phyloP scores from a whole-genome alignment of 2,329 filamentous ascomycete species.

The Rhynchosporium agropyri region DNA sequence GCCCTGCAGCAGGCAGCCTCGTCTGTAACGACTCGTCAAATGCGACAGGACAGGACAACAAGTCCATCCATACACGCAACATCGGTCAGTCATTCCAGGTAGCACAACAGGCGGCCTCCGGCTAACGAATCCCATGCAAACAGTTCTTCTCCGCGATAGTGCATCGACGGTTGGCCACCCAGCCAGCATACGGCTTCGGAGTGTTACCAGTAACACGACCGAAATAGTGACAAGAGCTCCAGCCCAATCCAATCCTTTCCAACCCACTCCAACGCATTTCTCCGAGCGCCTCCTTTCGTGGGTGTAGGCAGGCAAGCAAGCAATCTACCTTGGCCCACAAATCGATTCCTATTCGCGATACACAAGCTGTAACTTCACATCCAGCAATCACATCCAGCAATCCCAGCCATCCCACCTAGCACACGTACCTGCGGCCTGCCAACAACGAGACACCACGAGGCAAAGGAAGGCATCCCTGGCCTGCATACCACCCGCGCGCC shows the following conservation, averaged over 20 bases:
- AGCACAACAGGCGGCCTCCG: constrained; percentile 3
- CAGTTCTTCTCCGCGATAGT: neutral
- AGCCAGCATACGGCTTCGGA: neutral
- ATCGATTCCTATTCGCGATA: no score
- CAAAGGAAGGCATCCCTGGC: neutral
- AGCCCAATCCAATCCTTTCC: neutral
- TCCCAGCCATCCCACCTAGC: neutral
- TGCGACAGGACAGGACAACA: neutral
- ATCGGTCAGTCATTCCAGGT: no score
- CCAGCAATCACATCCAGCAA: no score
- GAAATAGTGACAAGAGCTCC: neutral
- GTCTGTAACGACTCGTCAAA: neutral
- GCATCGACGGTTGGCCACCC: neutral
- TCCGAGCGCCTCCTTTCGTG: neutral
- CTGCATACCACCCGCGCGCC: constrained; percentile 1
- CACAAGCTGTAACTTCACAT: no score
- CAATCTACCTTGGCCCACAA: no score
- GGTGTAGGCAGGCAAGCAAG: no score
- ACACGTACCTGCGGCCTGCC: neutral
- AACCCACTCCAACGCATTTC: neutral
- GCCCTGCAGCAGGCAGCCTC: constrained; percentile 8
- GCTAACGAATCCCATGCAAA: neutral
- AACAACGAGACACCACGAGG: constrained; percentile 11
- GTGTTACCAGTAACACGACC: neutral
- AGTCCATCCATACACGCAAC: no score